phyloP scores from a whole-genome alignment of 345 rosid species.

The Pugionium cornutum region DNA sequence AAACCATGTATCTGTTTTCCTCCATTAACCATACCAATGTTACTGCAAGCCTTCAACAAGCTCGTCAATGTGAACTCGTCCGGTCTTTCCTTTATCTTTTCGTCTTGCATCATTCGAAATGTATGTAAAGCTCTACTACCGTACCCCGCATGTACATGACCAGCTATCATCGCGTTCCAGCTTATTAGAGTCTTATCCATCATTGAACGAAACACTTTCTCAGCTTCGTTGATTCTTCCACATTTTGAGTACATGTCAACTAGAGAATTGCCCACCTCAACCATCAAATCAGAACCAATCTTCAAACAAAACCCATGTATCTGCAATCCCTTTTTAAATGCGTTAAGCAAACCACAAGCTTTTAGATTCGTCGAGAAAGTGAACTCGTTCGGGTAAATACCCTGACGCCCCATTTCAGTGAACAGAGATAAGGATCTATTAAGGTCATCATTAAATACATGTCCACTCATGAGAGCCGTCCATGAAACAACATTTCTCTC shows the following conservation, averaged over 20 bases:
- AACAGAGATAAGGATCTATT: conserved; percentile 49
- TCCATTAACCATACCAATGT: conserved; percentile 48
- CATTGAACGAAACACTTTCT: conserved; percentile 51
- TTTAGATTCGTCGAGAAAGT: conserved; percentile 71
- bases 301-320: conserved; percentile 62
- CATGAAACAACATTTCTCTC: conserved; percentile 75
- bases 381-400: conserved; percentile 68
- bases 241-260: conserved; percentile 84
- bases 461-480: conserved; percentile 85
- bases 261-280: conserved; percentile 74
- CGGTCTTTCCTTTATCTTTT: conserved; percentile 44
- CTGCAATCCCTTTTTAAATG: conserved; percentile 55
- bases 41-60: conserved; percentile 66
- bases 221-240: conserved; percentile 62
- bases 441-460: conserved; percentile 50
- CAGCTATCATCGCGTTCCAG: conserved; percentile 82
- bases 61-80: conserved; percentile 76
- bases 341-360: conserved; percentile 61
- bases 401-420: conserved; percentile 48
- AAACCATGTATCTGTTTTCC: conserved; percentile 69
- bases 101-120: conserved; percentile 53
- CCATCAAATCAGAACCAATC: conserved; percentile 50
- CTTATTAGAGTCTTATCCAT: conserved; percentile 52
- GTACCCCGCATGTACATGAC: conserved; percentile 50
- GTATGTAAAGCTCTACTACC: conserved; percentile 61